Base-by-base conservation (phyloP, 2,329 filamentous ascomycete genomes). In the Cephalotrichum gorgonifer region DNA sequence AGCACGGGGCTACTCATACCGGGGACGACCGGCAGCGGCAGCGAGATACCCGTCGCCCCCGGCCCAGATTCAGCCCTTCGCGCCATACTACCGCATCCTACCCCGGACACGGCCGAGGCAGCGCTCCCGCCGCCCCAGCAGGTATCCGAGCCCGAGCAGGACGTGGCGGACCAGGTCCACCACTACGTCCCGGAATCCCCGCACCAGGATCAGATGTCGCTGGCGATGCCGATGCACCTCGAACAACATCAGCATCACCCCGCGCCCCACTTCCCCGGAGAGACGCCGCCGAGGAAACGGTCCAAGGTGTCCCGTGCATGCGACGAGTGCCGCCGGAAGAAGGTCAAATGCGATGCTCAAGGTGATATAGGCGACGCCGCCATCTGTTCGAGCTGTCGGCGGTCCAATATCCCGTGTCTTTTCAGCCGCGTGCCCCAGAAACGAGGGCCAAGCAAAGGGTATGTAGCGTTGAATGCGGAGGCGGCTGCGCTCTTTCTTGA, bases 341-440 rank as follows among this genome's bases (percentile, higher is more conserved):
- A 91, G 71, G 88, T 94, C 52, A 87, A 88, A 60, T 95, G 89
- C 59, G 88, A 95, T 66, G 86, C 88, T 4, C 78, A 80, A 52
- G 83, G 83, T 8, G 87, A 94, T 61, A 76, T 76, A 6, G 83
- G 81, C 15, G 79, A 85, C 17, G 78, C 82, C 51, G 78, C 82
- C 51, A 82, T 85, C 6, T 95, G 89, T 59, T 86, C 85, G 3
- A 91, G 88, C 59, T 95, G 89, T 63, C 81, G 82, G 49, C 79
- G 88, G 48, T 83, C 86, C 7, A 78, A 78, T n/a, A 78, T 82
- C n/a, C 71, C 73, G 22, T 95, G 89, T 65, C 76, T 89, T 20
- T 95, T 95, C 61, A 94, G 86, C 64, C 79, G 89, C 46, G 83
- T 93, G 48, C 88, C 88, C 1, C 87, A 93, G 74, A 95, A 93